phyloP scores from a whole-genome alignment of 2,329 filamentous ascomycete species.

The Colletotrichum eremochloae region DNA sequence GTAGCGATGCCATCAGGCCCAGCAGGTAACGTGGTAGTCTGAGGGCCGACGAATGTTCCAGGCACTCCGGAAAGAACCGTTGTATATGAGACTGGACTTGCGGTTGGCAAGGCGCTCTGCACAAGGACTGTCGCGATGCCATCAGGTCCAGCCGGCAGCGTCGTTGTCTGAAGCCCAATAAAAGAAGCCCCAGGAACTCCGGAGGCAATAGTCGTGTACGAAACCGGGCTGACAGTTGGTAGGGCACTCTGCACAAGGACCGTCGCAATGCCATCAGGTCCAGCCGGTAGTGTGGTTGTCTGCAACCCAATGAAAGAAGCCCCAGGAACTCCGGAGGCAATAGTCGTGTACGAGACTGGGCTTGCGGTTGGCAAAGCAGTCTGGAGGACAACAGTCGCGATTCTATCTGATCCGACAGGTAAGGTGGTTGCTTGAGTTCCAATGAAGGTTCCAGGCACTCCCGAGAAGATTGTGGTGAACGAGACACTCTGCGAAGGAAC shows the following conservation, averaged over 20 bases:
- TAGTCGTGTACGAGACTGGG: conserved; percentile 8
- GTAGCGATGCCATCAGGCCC: conserved; percentile 12
- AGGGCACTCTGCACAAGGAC: conserved; percentile 9
- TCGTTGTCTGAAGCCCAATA: not conserved
- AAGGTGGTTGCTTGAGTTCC: conserved; percentile 10
- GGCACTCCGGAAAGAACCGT: conserved; percentile 13
- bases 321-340: conserved; percentile 3
- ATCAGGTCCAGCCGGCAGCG: not conserved
- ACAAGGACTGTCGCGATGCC: conserved; percentile 12
- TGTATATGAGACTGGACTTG: conserved; percentile 7
- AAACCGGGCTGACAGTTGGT: conserved; percentile 1
- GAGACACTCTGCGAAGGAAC: not conserved
- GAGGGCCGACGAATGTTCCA: not conserved
- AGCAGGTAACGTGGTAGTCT: conserved; percentile 8
- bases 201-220: conserved; percentile 16
- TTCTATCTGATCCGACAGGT: not conserved
- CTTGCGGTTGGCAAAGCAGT: conserved; percentile 11
- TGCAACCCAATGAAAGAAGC: not conserved
- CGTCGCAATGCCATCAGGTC: conserved; percentile 4
- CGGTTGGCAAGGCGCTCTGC: conserved; percentile 5
- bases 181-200: not conserved
- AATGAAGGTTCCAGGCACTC: conserved; percentile 1
- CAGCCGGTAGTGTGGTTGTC: conserved; percentile 6
- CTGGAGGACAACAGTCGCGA: conserved; percentile 13
- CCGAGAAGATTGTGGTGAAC: conserved; percentile 15